Evolutionary conservation across 768 basidiomycete species (phyloP).

Genomic region (Mycena vitilis): DNA sequence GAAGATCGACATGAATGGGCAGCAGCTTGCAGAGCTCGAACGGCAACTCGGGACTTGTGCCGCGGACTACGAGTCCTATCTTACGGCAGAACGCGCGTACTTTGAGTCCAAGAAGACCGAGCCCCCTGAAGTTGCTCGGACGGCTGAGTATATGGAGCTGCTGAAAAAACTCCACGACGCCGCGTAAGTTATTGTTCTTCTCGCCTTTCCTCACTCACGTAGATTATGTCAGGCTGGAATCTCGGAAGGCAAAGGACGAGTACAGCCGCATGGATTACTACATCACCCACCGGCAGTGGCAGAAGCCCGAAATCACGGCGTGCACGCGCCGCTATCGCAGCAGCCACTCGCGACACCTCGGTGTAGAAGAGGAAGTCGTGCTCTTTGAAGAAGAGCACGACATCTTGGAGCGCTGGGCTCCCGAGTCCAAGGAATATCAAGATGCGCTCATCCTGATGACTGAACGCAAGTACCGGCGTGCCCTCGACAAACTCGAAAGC

Average conservation of each 20-base stretch:
- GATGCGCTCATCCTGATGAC: not conserved
- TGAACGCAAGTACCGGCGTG: not conserved
- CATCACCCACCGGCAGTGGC: too few relatives aligned
- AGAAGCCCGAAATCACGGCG: too few relatives aligned
- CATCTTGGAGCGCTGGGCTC: not conserved
- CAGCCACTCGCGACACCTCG: not conserved
- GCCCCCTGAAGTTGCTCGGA: not conserved
- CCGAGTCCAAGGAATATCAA: not conserved
- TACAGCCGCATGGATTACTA: too few relatives aligned
- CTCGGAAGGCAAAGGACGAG: too few relatives aligned
- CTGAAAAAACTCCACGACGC: too few relatives aligned
- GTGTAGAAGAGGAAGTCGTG: not conserved
- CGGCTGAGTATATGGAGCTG: too few relatives aligned
- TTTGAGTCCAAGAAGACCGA: not conserved
- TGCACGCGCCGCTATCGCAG: not conserved
- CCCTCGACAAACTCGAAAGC: conserved; percentile 1
- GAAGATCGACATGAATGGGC: not conserved
- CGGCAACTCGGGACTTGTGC: not conserved
- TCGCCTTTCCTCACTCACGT: too few relatives aligned
- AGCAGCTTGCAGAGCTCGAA: not conserved
- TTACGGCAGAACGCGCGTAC: not conserved
- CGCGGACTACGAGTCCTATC: conserved; percentile 4
- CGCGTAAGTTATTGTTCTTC: too few relatives aligned
- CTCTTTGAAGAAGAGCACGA: not conserved
- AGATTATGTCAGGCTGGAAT: too few relatives aligned